phyloP scores from a whole-genome alignment of 306 rosid species.

The Quercus engelmannii region DNA sequence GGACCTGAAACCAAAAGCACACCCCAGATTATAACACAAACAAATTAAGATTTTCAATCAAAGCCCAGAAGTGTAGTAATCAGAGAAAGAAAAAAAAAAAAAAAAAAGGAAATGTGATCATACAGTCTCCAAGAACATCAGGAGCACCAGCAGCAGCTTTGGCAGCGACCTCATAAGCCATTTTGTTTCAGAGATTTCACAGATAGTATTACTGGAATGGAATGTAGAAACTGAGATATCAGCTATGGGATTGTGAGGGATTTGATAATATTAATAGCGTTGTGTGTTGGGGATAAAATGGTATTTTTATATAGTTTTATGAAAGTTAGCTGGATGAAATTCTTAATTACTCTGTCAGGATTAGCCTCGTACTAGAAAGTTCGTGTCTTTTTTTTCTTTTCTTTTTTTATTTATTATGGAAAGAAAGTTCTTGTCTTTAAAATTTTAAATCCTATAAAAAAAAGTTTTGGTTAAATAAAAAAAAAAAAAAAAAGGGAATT shows the following conservation, averaged over 20 bases:
- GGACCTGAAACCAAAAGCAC: slow-evolving; percentile 50
- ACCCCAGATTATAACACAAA: neutral
- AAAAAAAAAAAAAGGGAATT: too few relatives aligned
- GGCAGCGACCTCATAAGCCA: slow-evolving; percentile 62
- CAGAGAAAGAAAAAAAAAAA: neutral
- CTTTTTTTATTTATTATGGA: too few relatives aligned
- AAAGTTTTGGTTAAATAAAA: too few relatives aligned
- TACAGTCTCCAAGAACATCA: slow-evolving; percentile 71
- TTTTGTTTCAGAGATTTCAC: neutral
- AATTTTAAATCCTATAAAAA: too few relatives aligned
- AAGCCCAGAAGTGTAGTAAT: neutral
- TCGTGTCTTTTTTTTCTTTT: neutral
- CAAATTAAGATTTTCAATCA: neutral
- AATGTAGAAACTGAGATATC: neutral
- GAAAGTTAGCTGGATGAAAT: neutral
- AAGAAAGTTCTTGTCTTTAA: too few relatives aligned
- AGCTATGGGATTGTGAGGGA: neutral
- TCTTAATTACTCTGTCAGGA: too few relatives aligned
- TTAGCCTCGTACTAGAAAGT: neutral
- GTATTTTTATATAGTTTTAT: neutral
- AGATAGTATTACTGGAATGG: neutral
- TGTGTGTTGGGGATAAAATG: neutral
- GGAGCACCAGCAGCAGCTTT: slow-evolving; percentile 77
- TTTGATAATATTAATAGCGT: neutral
- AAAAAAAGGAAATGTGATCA: neutral